Conservation (phyloP, 2,329 filamentous ascomycete genomes). For the Aureobasidium sp. region DNA sequence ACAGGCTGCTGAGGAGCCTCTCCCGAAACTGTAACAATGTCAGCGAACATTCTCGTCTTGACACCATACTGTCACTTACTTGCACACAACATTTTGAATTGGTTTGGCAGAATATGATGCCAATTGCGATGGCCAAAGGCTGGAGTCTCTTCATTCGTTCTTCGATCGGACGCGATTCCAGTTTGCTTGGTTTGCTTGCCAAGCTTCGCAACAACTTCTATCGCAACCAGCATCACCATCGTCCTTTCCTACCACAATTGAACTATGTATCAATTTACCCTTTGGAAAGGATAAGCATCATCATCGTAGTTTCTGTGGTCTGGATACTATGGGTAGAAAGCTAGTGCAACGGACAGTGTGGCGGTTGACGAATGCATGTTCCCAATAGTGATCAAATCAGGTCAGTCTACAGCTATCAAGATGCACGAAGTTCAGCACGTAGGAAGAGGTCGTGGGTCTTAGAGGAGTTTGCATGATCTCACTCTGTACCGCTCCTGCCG, state of each 20-base stretch:
- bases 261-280: too few species aligned
- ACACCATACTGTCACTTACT: conserved; percentile 21
- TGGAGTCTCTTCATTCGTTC: not conserved
- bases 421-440: not conserved
- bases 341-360: too few species aligned
- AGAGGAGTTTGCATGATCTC: not conserved
- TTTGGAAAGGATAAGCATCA: too few species aligned
- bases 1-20: conserved; percentile 93
- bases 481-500: not conserved
- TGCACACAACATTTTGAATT: conserved; percentile 29
- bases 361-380: not conserved
- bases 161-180: not conserved
- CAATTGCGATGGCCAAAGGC: not conserved
- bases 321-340: too few species aligned
- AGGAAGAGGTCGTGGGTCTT: not conserved
- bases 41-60: conserved; percentile 11
- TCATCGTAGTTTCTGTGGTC: too few species aligned
- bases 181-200: conserved; percentile 9
- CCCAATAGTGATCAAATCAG: not conserved
- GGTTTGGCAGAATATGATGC: not conserved
- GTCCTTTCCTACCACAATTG: too few species aligned
- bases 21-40: conserved; percentile 65
- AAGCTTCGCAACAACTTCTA: not conserved
- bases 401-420: not conserved
- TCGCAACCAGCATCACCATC: not conserved